Conservation (phyloP, 2,329 filamentous ascomycete species). For the Sclerotiophoma versabilis region DNA sequence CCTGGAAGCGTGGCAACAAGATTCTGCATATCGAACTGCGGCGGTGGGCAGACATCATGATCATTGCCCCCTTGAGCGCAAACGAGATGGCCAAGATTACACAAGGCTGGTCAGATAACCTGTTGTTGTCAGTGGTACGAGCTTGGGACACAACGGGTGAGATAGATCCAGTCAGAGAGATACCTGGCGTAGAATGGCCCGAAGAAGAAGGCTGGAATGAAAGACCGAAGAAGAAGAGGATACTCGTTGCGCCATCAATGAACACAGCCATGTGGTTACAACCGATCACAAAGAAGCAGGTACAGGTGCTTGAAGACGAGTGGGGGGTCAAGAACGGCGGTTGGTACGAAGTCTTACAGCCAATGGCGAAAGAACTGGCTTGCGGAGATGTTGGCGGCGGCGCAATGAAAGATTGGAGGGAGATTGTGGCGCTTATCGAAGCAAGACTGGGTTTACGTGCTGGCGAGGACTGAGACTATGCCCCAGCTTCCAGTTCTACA, state of each 20-base stretch:
- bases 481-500: too few relatives aligned
- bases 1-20: conserved; percentile 78
- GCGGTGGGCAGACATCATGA: conserved; percentile 79
- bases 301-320: conserved; percentile 73
- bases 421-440: conserved; percentile 73
- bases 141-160: conserved; percentile 78
- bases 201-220: conserved; percentile 21
- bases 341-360: conserved; percentile 74
- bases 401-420: conserved; percentile 82
- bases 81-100: conserved; percentile 87
- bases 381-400: conserved; percentile 85
- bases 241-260: conserved; percentile 83
- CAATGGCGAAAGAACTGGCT: conserved; percentile 78
- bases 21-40: conserved; percentile 93
- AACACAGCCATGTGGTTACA: conserved; percentile 92
- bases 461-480: background rate
- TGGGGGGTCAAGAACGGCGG: conserved; percentile 65
- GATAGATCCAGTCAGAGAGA: conserved; percentile 40
- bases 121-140: conserved; percentile 75
- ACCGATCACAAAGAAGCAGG: conserved; percentile 77
- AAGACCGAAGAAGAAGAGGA: conserved; percentile 59
- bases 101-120: conserved; percentile 77
- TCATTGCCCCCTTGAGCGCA: conserved; percentile 82
- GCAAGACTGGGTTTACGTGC: conserved; percentile 35
- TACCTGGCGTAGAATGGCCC: conserved; percentile 33